Conservation (phyloP, 2,329 filamentous ascomycete species). For the Biscogniauxia mediterranea region DNA sequence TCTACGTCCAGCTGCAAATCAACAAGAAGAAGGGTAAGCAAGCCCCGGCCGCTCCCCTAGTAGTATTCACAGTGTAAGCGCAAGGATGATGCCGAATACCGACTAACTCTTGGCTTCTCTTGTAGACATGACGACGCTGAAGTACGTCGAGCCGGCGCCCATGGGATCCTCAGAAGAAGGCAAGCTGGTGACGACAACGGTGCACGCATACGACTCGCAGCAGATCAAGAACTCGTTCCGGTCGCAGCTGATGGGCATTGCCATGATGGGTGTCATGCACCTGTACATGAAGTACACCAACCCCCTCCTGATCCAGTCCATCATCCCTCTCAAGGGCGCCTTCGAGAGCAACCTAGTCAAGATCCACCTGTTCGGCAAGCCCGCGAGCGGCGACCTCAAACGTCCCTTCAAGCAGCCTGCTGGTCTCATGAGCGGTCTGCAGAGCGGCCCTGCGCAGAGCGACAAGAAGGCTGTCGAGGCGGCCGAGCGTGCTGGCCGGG, state of each 20-base stretch:
- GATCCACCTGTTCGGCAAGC: conserved; percentile 86
- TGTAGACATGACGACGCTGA: conserved; percentile 90
- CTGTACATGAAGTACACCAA: conserved; percentile 99
- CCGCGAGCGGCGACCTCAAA: conserved; percentile 87
- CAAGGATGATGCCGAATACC: background rate
- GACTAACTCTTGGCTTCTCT: conserved; percentile 1
- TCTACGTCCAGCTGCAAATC: conserved; percentile 81
- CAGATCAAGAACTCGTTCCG: conserved; percentile 87
- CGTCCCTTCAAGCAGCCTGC: conserved; percentile 87
- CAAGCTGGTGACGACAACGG: conserved; percentile 93
- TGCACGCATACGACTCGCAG: conserved; percentile 88
- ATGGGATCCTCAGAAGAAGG: conserved; percentile 93
- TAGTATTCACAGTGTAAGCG: background rate
- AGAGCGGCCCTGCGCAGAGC: conserved; percentile 74
- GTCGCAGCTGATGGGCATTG: conserved; percentile 90
- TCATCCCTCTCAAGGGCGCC: conserved; percentile 94
- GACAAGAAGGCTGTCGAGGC: conserved; percentile 87
- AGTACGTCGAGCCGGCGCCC: conserved; percentile 94
- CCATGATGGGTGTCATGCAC: conserved; percentile 99
- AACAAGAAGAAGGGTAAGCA: conserved; percentile 94
- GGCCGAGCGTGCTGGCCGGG: conserved; percentile 71
- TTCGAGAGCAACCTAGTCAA: conserved; percentile 95
- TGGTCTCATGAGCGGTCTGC: conserved; percentile 79
- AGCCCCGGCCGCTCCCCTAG: conserved; percentile 25
- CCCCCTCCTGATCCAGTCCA: conserved; percentile 96